Percentiles rank a stretch among this genome's conserved stretches.
These are phyloP conservation scores for Calonectria crousiana DNA, from an alignment of 2,329 filamentous ascomycete species.

Conservation along the genomic window DNA sequence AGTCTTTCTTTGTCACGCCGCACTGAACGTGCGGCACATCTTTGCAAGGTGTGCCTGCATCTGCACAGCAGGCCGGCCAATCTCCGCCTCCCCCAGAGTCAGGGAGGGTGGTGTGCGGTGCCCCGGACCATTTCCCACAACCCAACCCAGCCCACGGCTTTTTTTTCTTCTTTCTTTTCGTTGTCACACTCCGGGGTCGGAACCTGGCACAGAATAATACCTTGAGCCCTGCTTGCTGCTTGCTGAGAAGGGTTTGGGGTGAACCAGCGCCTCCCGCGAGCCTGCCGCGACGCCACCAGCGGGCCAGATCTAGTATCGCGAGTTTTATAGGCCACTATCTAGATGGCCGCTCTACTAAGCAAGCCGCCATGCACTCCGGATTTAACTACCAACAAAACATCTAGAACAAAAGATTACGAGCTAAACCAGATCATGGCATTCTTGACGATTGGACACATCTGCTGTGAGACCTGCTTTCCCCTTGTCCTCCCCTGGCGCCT, in stretches of 20 bases:
- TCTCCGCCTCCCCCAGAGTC: constrained; percentile 20
- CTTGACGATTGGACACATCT: not conserved
- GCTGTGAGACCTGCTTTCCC: not conserved
- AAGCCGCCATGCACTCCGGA: constrained; percentile 1
- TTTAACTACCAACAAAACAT: not conserved
- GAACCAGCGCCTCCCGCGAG: not conserved
- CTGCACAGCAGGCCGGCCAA: constrained; percentile 7
- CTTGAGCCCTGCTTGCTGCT: not conserved
- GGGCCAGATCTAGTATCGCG: constrained; percentile 2
- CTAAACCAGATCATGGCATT: not conserved
- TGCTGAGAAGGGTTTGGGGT: not conserved
- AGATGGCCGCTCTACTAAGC: not conserved
- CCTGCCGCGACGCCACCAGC: constrained; percentile 2
- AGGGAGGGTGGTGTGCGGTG: constrained; percentile 15
- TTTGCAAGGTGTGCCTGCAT: constrained; percentile 6
- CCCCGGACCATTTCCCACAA: constrained; percentile 6
- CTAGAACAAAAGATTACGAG: not conserved
- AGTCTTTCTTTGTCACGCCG: not conserved
- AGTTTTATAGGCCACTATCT: not conserved
- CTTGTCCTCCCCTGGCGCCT: not conserved
- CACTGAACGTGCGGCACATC: not conserved
- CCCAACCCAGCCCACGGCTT: not conserved
- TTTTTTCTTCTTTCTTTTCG: not conserved
- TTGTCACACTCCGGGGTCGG: not conserved
- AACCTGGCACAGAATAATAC: not conserved